Base-by-base conservation (phyloP, 106 monocot species). In the Posidonia australis region DNA sequence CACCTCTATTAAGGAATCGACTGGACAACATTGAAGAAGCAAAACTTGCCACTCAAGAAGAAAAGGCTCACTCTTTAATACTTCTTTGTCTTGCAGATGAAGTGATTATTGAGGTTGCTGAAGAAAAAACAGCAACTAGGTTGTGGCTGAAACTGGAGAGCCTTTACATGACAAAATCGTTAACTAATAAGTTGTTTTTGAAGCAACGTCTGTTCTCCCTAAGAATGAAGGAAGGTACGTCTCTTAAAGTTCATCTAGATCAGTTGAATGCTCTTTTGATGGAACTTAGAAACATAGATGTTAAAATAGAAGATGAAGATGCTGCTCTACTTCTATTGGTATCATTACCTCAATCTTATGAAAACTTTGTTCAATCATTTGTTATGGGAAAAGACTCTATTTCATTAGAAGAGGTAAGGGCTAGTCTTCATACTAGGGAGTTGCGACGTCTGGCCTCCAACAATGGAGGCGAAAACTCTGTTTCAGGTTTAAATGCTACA, bases 121-220 rank as follows among this genome's bases (percentile, higher is more conserved):
- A 62, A 10, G 42, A 62, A 27, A 22, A 42, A 13, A 62, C 42
- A 20, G 43, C 42, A 13, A 5, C 9, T 62, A 19, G 21, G 14
- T 19, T 44, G 32, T 62, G 62, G 44, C 2, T 44, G n/a, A 62
- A 62, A 22, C 5, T 43, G 42, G 62, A 44, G 62, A 45, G 62
- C 23, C 42, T 63, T 0, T 63, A 63, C 44, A 63, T 63, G 19
- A 20, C 42, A 9, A 63, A 62, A 43, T 62, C 62, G 0, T 27
- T 62, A 14, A 22, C 62, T 0, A 62, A 10, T 3, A 32, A 13
- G 62, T 0, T 62, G 44, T 22, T 19, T 0, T 19, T 19, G 42
- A 62, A 62, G 20, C n/a, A 43, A 41, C 44, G 3, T 0, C 18
- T 58, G 0, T 58, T 27, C 30, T 27, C 58, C 0, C 28, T 58